Base-by-base conservation (phyloP, 2,329 filamentous ascomycete genomes). In the Apiospora aurea region DNA sequence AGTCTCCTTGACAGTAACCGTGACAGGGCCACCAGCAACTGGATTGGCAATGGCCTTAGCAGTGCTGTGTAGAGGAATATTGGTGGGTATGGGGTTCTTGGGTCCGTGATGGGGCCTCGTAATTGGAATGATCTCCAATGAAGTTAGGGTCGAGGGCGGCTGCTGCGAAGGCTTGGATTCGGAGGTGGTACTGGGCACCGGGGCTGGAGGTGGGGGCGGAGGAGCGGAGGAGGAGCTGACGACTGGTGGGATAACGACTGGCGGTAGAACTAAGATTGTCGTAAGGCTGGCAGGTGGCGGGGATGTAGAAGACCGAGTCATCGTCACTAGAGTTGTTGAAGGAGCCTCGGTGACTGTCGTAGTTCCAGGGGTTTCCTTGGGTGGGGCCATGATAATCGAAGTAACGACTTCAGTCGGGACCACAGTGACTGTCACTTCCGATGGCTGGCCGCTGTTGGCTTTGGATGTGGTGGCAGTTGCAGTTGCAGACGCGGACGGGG, bases 1-100 rank as follows among this genome's bases (percentile, higher is more conserved):
- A n/a, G 74, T 75, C 71, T 75, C 74, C n/a, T 75, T 77, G n/a
- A 75, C 75, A 4, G 75, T 77, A 7, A 76, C 71, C 0, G 74
- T 77, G 14, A 73, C 72, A 0, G 73, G 71, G 16, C 67, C 67
- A 16, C 57, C 53, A 24, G 51, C 47, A 26, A 29, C 53, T 1
- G 67, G 41, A 11, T 70, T 69, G 7, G 64, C 67, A 16, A 72
- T 57, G 11, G 34, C 70, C 14, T 76, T 57, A 53, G 70, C 69
- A 13, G 57, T 41, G 21, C 26, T 72, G 71, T n/a, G 73, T 34
- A 29, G n/a, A 70, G 18, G 70, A 71, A 71, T 21, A 21, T 51
- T 29, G 13, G 72, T 71, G 2, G 11, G 38, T 5, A 61, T 66
- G 4, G 24, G 26, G 21, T 41, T 49, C 3, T 41, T 18, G 18